These are phyloP conservation scores for Fusarium azukiicola DNA, from an alignment of 2,329 filamentous ascomycete genomes.

Conservation along the genomic window DNA sequence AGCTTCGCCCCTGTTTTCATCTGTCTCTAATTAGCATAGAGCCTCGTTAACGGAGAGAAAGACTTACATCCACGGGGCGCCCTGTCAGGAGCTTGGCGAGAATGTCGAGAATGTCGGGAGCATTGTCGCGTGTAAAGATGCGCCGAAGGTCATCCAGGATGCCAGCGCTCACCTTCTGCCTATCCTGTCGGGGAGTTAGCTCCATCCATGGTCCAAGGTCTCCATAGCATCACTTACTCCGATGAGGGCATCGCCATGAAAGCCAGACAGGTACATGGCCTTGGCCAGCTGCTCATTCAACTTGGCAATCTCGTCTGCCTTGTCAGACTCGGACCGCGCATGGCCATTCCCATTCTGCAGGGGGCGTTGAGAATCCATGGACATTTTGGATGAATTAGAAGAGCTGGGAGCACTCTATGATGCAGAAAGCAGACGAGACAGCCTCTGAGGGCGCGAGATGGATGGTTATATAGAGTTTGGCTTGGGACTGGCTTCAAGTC, in stretches of 20 bases:
- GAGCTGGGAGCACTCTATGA: background rate
- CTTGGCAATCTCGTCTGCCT: background rate
- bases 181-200: background rate
- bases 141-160: background rate
- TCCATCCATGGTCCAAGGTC: background rate
- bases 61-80: background rate
- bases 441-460: background rate
- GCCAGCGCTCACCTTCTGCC: background rate
- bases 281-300: background rate
- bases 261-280: slow-evolving; percentile 2
- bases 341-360: slow-evolving; percentile 14
- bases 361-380: slow-evolving; percentile 4
- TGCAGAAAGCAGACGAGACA: background rate
- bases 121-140: slow-evolving; percentile 4
- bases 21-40: background rate
- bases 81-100: background rate
- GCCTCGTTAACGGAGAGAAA: background rate
- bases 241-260: slow-evolving; percentile 13
- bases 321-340: slow-evolving; percentile 5
- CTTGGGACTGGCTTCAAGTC: background rate
- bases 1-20: slow-evolving; percentile 25
- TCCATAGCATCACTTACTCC: background rate
- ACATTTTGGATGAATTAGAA: background rate
- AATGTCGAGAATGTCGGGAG: background rate
- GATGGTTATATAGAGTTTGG: slow-evolving; percentile 16